A percentile compares a stretch with the other conserved stretches of the same genome.
Evolutionary conservation across 1,284 basidiomycete genomes (phyloP).

Genomic region (Leccinum subrobustum): DNA sequence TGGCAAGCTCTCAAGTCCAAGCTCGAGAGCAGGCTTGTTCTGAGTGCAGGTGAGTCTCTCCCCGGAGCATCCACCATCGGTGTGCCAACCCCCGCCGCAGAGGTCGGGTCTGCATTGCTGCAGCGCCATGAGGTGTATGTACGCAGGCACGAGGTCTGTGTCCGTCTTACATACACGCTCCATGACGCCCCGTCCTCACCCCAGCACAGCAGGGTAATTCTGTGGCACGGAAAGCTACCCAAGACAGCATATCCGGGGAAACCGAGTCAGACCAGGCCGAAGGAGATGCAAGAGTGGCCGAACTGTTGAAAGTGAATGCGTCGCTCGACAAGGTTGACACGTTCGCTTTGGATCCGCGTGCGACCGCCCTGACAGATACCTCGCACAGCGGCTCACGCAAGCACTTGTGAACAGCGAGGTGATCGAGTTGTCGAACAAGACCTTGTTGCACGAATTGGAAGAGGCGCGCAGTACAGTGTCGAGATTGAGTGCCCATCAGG

Average conservation of each 20-base stretch:
- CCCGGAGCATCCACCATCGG: background rate
- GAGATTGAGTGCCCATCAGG: conserved; percentile 68
- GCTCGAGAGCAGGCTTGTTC: conserved; percentile 71
- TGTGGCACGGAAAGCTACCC: conserved; percentile 15
- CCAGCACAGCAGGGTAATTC: conserved; percentile 18
- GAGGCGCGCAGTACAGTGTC: conserved; percentile 70
- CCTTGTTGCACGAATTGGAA: conserved; percentile 73
- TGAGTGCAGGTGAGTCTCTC: conserved; percentile 73
- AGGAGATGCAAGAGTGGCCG: conserved; percentile 39
- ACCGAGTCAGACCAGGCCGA: conserved; percentile 18
- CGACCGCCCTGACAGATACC: conserved; percentile 7
- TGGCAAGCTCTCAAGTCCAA: conserved; percentile 68
- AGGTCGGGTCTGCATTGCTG: conserved; percentile 89
- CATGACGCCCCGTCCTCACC: conserved; percentile 13
- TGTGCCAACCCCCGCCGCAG: conserved; percentile 39
- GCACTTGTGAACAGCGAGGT: conserved; percentile 82
- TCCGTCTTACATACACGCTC: conserved; percentile 14
- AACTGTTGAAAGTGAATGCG: conserved; percentile 57
- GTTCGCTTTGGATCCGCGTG: background rate
- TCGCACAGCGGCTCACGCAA: conserved; percentile 70
- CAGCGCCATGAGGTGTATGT: conserved; percentile 86
- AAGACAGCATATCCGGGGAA: conserved; percentile 13
- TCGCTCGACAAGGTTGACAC: conserved; percentile 64
- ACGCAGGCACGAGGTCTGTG: conserved; percentile 62
- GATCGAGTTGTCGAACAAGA: conserved; percentile 76